Conservation (phyloP, 495 filamentous ascomycete species). For the Amorphotheca resinae region DNA sequence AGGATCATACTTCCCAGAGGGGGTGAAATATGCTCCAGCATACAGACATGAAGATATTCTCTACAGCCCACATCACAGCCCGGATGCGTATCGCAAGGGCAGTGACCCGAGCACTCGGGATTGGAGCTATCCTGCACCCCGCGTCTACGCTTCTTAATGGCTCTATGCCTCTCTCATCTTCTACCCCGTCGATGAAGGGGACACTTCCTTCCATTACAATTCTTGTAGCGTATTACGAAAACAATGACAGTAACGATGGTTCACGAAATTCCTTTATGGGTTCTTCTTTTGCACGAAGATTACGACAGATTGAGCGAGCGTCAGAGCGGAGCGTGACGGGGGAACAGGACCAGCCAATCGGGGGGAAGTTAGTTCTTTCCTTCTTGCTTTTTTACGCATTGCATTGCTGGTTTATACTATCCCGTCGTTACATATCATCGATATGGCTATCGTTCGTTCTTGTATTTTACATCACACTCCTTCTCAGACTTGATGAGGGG, state of each 20-base stretch:
- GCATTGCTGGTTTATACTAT: background rate
- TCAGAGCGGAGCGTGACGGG: background rate
- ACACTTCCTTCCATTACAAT: too few species aligned
- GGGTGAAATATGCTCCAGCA: background rate
- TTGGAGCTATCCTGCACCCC: background rate
- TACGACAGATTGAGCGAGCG: background rate
- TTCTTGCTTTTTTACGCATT: background rate
- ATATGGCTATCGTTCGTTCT: background rate
- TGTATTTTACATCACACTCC: conserved; percentile 2
- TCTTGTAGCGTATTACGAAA: conserved; percentile 7
- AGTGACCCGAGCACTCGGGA: conserved; percentile 1
- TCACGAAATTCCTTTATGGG: background rate
- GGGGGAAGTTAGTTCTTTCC: background rate
- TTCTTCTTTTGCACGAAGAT: background rate
- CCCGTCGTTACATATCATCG: background rate
- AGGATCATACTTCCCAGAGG: background rate
- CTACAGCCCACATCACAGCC: background rate
- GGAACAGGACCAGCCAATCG: background rate
- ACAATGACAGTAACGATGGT: conserved; percentile 1
- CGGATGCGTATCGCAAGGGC: background rate
- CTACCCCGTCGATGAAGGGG: too few species aligned
- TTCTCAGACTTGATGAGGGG: background rate
- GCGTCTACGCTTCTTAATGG: background rate
- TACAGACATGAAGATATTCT: background rate
- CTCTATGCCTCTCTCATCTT: too few species aligned